These are phyloP conservation scores for Eimeria zaria DNA, from an alignment of 169 alveolate genomes.

Conservation along the genomic window DNA sequence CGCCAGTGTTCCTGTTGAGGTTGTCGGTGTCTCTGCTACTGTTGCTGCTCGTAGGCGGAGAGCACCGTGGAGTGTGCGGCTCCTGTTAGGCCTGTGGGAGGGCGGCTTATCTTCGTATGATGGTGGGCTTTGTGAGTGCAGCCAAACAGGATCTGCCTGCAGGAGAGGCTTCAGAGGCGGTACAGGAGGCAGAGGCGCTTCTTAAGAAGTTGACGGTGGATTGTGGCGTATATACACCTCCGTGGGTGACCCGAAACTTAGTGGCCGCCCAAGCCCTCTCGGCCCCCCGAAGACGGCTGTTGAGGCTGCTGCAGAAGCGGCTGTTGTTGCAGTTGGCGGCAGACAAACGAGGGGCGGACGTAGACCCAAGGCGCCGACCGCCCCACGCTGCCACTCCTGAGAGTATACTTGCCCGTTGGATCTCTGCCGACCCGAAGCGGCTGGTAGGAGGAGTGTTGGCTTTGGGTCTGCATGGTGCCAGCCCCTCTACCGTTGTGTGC, in stretches of 20 bases:
- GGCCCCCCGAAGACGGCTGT: conserved; percentile 6
- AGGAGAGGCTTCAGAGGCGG: conserved; percentile 2
- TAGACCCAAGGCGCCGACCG: conserved; percentile 61
- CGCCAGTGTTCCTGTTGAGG: neutral
- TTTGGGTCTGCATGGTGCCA: neutral
- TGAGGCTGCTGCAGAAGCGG: conserved; percentile 32
- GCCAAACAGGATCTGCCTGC: conserved; percentile 20
- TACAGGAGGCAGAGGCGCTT: neutral
- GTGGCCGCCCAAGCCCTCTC: neutral
- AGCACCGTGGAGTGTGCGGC: neutral
- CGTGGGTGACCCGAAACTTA: neutral
- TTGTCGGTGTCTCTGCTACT: neutral
- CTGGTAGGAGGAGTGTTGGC: neutral
- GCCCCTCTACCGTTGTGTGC: neutral
- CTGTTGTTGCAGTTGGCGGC: conserved; percentile 37
- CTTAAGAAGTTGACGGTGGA: neutral
- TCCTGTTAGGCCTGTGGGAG: neutral
- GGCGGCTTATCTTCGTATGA: neutral
- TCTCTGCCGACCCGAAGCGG: conserved; percentile 22
- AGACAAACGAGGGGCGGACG: conserved; percentile 2
- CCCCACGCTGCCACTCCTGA: conserved; percentile 67
- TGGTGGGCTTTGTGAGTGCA: conserved; percentile 38
- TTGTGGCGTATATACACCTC: neutral
- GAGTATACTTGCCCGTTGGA: conserved; percentile 66
- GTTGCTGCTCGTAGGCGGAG: neutral